These are phyloP conservation scores for Ogataea allantospora DNA, from an alignment of 805 yeast genomes.

Conservation along the genomic window DNA sequence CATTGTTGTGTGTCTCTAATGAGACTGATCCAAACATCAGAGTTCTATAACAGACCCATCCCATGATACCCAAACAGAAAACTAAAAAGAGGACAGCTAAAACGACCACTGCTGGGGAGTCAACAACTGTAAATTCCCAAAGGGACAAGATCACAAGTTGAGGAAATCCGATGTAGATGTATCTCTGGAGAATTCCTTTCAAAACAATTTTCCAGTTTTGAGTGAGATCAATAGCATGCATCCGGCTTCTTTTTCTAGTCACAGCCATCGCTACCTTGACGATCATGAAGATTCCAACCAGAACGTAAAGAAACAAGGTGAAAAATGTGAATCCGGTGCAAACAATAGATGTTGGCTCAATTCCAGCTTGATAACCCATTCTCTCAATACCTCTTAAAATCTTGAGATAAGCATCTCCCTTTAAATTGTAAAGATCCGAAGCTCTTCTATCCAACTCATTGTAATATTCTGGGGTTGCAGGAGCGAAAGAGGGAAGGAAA, in stretches of 20 bases:
- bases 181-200: slow-evolving; percentile 78
- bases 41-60: slow-evolving; percentile 67
- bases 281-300: slow-evolving; percentile 58
- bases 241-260: slow-evolving; percentile 18
- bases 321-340: slow-evolving; percentile 87
- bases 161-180: slow-evolving; percentile 81
- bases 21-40: slow-evolving; percentile 62
- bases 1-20: slow-evolving; percentile 59
- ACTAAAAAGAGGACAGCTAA: slow-evolving; percentile 71
- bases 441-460: slow-evolving; percentile 18
- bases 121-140: slow-evolving; percentile 82
- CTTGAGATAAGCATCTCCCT: slow-evolving; percentile 56
- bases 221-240: slow-evolving; percentile 13
- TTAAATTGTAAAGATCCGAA: slow-evolving; percentile 35
- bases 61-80: slow-evolving; percentile 56
- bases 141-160: slow-evolving; percentile 75
- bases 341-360: slow-evolving; percentile 82
- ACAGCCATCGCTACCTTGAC: slow-evolving; percentile 52
- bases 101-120: slow-evolving; percentile 87
- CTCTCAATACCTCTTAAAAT: slow-evolving; percentile 87
- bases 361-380: slow-evolving; percentile 69
- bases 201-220: slow-evolving; percentile 54
- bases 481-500: slow-evolving; percentile 19
- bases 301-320: slow-evolving; percentile 68
- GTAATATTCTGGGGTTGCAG: slow-evolving; percentile 4